A percentile compares a stretch with the other conserved stretches of the same genome.
These are phyloP conservation scores for Leonotis leonurus DNA, from an alignment of 257 asterid genomes.

Conservation along the genomic window DNA sequence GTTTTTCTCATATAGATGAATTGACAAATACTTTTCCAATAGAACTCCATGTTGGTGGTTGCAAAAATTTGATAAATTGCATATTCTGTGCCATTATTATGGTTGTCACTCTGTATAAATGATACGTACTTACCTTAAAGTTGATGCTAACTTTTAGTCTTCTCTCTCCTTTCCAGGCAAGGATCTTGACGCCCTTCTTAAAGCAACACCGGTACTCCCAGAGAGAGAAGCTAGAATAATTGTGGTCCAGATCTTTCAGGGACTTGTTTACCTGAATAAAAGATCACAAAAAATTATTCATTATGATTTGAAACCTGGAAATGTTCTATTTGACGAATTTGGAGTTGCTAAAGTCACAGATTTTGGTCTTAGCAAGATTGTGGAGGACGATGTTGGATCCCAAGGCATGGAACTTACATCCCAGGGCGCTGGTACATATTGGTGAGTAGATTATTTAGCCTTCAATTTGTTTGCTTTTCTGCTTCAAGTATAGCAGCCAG, in stretches of 20 bases:
- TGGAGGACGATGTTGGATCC: conserved; percentile 96
- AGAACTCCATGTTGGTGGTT: no score
- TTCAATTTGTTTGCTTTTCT: no score
- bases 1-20: no score
- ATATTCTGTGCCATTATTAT: no score
- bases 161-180: conserved; percentile 48
- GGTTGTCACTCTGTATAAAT: no score
- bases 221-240: conserved; percentile 91
- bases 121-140: neutral
- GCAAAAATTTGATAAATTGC: no score
- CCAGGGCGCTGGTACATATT: conserved; percentile 99
- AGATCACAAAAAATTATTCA: conserved; percentile 91
- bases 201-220: conserved; percentile 76
- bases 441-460: conserved; percentile 69
- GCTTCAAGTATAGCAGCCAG: no score
- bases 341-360: conserved; percentile 91
- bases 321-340: conserved; percentile 86
- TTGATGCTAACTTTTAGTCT: neutral
- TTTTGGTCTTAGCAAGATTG: conserved; percentile 99
- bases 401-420: conserved; percentile 99
- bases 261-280: conserved; percentile 89
- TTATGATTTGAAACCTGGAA: conserved; percentile 98
- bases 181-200: conserved; percentile 96
- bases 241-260: conserved; percentile 87
- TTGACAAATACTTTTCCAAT: no score